Base-by-base conservation (phyloP, 805 yeast genomes). In the Metschnikowia noctiluminum region DNA sequence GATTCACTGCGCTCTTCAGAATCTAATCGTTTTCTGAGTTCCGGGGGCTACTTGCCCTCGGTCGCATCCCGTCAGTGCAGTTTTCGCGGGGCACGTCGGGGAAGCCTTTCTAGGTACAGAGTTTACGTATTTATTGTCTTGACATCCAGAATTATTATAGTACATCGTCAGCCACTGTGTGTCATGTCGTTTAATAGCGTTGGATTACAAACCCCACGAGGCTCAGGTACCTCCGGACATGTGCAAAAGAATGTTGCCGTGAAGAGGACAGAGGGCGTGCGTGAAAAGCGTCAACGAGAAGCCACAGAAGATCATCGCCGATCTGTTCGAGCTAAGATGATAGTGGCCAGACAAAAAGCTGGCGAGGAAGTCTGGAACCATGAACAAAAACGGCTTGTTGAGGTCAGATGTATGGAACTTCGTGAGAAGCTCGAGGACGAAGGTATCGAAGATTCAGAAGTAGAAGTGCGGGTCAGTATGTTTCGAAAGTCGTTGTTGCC, bases 151-250 rank as follows among this genome's bases (percentile, higher is more conserved):
- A n/a, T n/a, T n/a, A n/a, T n/a, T n/a, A n/a, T n/a, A n/a, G n/a
- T n/a, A n/a, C n/a, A n/a, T n/a, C n/a, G n/a, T n/a, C n/a, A n/a
- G n/a, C n/a, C n/a, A n/a, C n/a, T n/a, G n/a, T n/a, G n/a, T n/a
- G n/a, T n/a, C n/a, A 78, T 79, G 84, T 77, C 83, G 12, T 79
- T 78, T 57, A 80, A 79, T 57, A 83, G 84, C 6, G 75, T 81
- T 38, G 85, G 85, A 0, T 65, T 81, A 21, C 72, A 71, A 38
- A 75, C 80, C 0, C 79, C 84, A 0, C 67, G 84, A 54, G 87
- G 88, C 0, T 71, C 85, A 0, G 82, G 84, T 0, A 82, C 88
- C 0, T 81, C 84, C 26, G 88, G 88, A 0, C 72, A 73, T 55
- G 74, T 82, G 2, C 84, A 81, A 55, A 69, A 72, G 52, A 81